Evolutionary conservation across 768 basidiomycete species (phyloP).

Genomic region (Suillus cothurnatus): DNA sequence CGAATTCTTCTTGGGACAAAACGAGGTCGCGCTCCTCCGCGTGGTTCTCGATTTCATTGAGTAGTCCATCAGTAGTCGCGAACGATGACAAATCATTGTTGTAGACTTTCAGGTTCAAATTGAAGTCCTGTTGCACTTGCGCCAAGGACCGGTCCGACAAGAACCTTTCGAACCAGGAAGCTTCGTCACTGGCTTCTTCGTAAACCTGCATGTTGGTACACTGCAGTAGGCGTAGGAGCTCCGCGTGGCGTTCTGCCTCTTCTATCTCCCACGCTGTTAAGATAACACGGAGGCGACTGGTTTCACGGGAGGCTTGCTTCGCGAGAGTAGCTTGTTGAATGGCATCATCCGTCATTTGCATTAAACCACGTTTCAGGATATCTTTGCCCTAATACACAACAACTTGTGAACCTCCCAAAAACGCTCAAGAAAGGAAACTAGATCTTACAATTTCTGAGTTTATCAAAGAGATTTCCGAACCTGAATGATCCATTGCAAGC

Average conservation of each 20-base stretch:
- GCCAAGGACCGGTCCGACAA: neutral
- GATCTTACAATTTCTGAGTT: no score
- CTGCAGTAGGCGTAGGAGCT: neutral
- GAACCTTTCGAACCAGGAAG: neutral
- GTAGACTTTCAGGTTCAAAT: neutral
- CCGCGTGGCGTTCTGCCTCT: conserved; percentile 1
- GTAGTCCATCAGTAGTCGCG: neutral
- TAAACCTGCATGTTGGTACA: neutral
- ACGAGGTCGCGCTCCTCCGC: neutral
- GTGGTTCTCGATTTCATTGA: neutral
- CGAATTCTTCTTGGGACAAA: neutral
- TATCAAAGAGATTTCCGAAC: no score
- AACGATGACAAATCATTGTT: neutral
- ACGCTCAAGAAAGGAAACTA: no score
- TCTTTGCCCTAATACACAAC: neutral
- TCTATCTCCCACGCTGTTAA: conserved; percentile 13
- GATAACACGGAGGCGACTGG: neutral
- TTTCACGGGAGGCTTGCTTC: conserved; percentile 8
- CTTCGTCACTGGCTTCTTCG: neutral
- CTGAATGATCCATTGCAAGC: no score
- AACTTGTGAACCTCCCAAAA: neutral
- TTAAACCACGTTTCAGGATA: neutral
- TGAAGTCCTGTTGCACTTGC: neutral
- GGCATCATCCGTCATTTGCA: neutral
- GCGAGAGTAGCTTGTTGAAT: conserved; percentile 1